Percentiles rank a stretch among this genome's conserved stretches.
These are phyloP conservation scores for Boletus subcaerulescens DNA, from an alignment of 768 basidiomycete species.

Conservation along the genomic window DNA sequence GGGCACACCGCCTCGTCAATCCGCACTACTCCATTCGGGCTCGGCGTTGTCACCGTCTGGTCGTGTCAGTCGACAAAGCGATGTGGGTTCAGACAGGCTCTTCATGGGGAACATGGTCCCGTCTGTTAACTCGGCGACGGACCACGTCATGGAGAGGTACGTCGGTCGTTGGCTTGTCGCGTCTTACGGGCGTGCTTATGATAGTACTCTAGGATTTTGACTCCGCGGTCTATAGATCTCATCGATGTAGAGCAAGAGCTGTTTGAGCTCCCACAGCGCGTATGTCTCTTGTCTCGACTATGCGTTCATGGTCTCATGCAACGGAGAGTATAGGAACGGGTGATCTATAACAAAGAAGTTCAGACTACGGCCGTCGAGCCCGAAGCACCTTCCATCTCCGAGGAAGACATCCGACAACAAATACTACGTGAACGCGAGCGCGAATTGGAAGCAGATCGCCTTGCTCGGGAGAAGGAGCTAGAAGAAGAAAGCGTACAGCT, in stretches of 20 bases:
- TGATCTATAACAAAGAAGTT: slow-evolving; percentile 81
- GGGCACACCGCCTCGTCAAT: slow-evolving; percentile 58
- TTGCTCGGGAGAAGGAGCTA: slow-evolving; percentile 69
- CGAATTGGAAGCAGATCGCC: slow-evolving; percentile 66
- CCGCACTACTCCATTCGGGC: slow-evolving; percentile 34
- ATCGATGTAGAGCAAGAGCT: slow-evolving; percentile 88
- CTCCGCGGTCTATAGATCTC: slow-evolving; percentile 68
- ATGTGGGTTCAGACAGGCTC: slow-evolving; percentile 49
- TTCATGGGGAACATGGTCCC: slow-evolving; percentile 46
- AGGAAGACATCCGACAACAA: slow-evolving; percentile 75
- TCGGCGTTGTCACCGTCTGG: slow-evolving; percentile 49
- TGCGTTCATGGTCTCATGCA: not conserved
- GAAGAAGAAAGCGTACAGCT: slow-evolving; percentile 82
- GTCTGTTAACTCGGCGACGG: slow-evolving; percentile 43
- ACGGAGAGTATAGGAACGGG: slow-evolving; percentile 54
- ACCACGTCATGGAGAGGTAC: slow-evolving; percentile 69
- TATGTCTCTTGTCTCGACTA: slow-evolving; percentile 27
- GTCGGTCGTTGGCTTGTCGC: slow-evolving; percentile 17
- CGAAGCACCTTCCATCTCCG: slow-evolving; percentile 47
- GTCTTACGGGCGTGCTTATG: not conserved
- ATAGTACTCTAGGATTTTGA: slow-evolving; percentile 47
- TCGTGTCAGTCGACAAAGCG: slow-evolving; percentile 68
- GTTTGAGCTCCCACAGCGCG: slow-evolving; percentile 87
- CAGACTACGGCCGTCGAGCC: slow-evolving; percentile 70
- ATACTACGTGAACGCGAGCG: slow-evolving; percentile 59